Percentiles rank a stretch among this genome's conserved stretches.
These are phyloP conservation scores for Rachicladosporium sp. DNA, from an alignment of 2,329 filamentous ascomycete genomes.

Conservation along the genomic window DNA sequence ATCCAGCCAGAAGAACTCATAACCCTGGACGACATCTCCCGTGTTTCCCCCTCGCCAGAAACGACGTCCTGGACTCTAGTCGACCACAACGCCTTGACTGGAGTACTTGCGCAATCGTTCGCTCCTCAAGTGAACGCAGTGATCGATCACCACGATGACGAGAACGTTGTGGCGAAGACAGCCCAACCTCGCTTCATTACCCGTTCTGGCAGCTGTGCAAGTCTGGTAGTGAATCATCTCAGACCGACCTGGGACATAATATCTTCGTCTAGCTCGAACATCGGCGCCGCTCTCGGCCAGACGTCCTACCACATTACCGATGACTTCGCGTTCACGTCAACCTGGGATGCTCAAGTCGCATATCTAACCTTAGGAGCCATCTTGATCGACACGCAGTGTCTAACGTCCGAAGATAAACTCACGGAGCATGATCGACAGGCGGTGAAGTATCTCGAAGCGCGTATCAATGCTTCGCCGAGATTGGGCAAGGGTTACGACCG, in stretches of 20 bases:
- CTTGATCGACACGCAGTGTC: constrained; percentile 59
- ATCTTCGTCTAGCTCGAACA: constrained; percentile 30
- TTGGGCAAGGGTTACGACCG: constrained; percentile 38
- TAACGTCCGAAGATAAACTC: constrained; percentile 49
- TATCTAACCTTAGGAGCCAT: constrained; percentile 57
- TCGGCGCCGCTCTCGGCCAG: constrained; percentile 27
- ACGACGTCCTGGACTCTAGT: constrained; percentile 61
- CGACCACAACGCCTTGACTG: constrained; percentile 66
- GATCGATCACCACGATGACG: constrained; percentile 71
- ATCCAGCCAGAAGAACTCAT: constrained; percentile 51
- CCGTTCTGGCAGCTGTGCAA: constrained; percentile 60
- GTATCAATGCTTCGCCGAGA: constrained; percentile 29
- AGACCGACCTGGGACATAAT: constrained; percentile 44
- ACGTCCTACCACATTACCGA: constrained; percentile 26
- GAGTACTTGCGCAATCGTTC: constrained; percentile 36
- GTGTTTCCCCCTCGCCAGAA: constrained; percentile 32
- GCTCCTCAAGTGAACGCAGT: constrained; percentile 39
- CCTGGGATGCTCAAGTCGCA: constrained; percentile 48
- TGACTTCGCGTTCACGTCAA: constrained; percentile 24
- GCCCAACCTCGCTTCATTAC: constrained; percentile 49
- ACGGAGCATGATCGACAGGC: constrained; percentile 49
- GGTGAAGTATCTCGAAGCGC: constrained; percentile 46
- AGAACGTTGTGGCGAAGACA: constrained; percentile 40
- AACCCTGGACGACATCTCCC: constrained; percentile 47
- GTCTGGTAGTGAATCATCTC: constrained; percentile 52